These are phyloP conservation scores for Sporisorium reilianum DNA, from an alignment of 1,284 basidiomycete genomes.

Conservation along the genomic window DNA sequence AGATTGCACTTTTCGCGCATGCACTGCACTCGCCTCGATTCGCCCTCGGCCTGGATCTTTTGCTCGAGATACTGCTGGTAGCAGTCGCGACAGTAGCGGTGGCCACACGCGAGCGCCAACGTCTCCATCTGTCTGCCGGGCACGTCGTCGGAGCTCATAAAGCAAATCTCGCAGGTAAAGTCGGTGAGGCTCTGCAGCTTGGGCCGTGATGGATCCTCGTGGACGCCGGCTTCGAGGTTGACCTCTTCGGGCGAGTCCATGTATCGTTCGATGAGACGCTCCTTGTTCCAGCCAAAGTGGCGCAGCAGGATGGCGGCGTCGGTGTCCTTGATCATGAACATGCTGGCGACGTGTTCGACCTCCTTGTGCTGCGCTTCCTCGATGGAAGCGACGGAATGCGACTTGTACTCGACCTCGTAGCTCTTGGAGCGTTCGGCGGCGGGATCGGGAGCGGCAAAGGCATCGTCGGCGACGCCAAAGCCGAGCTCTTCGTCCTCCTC, in stretches of 20 bases:
- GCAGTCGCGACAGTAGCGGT: conserved; percentile 74
- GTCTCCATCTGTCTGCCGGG: conserved; percentile 57
- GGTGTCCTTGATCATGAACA: conserved; percentile 64
- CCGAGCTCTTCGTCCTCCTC: conserved; percentile 48
- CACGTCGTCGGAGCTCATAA: conserved; percentile 55
- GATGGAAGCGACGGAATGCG: conserved; percentile 51
- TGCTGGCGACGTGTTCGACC: conserved; percentile 64
- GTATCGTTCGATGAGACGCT: conserved; percentile 76
- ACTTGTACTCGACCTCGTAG: conserved; percentile 65
- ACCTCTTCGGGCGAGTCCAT: conserved; percentile 66
- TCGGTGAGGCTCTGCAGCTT: conserved; percentile 45
- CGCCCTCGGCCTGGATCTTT: conserved; percentile 91
- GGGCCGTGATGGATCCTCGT: conserved; percentile 55
- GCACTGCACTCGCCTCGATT: conserved; percentile 84
- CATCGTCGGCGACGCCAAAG: conserved; percentile 53
- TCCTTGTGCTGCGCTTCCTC: conserved; percentile 61
- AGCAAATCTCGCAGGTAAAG: conserved; percentile 67
- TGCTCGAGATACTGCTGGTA: conserved; percentile 86
- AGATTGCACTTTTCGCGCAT: conserved; percentile 91
- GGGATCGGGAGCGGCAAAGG: conserved; percentile 42
- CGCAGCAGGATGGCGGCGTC: conserved; percentile 83
- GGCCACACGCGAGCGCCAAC: conserved; percentile 63
- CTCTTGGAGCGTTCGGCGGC: conserved; percentile 55
- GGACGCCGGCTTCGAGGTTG: conserved; percentile 63
- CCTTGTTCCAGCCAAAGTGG: conserved; percentile 93